Evolutionary conservation across 106 monocot genomes (phyloP).

Genomic region (Narthecium ossifragum): DNA sequence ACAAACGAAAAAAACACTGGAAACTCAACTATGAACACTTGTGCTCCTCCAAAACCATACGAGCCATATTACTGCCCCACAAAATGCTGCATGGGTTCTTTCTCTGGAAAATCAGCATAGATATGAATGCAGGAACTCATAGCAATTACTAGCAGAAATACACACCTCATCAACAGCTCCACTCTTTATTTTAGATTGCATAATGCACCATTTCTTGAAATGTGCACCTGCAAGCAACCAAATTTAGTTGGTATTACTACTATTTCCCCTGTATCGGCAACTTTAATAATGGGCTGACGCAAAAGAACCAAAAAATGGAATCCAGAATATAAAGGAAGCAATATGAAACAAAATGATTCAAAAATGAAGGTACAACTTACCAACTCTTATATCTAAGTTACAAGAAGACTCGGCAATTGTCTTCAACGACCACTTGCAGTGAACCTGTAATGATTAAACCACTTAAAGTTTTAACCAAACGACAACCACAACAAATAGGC

Average conservation of each 20-base stretch:
- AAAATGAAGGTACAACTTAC: slow-evolving; percentile 25
- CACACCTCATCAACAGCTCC: slow-evolving; percentile 92
- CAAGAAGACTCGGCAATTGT: slow-evolving; percentile 49
- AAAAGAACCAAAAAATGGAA: neutral
- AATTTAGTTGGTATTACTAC: neutral
- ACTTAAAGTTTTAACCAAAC: neutral
- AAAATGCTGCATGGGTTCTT: neutral
- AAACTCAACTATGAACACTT: neutral
- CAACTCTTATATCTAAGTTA: slow-evolving; percentile 77
- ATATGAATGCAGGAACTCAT: no score
- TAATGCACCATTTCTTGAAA: slow-evolving; percentile 99
- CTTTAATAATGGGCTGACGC: neutral
- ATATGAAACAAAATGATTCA: neutral
- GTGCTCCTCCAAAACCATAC: neutral
- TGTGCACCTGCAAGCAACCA: slow-evolving; percentile 61
- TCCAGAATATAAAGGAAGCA: neutral
- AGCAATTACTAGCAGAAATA: neutral
- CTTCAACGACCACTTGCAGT: slow-evolving; percentile 74
- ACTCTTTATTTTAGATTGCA: slow-evolving; percentile 95
- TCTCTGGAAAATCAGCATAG: neutral
- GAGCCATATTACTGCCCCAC: neutral
- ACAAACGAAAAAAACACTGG: no score
- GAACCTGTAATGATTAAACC: slow-evolving; percentile 47
- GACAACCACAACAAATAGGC: neutral
- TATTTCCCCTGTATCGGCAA: neutral